Evolutionary conservation across 768 basidiomycete genomes (phyloP).

Genomic region (Mycena venus): DNA sequence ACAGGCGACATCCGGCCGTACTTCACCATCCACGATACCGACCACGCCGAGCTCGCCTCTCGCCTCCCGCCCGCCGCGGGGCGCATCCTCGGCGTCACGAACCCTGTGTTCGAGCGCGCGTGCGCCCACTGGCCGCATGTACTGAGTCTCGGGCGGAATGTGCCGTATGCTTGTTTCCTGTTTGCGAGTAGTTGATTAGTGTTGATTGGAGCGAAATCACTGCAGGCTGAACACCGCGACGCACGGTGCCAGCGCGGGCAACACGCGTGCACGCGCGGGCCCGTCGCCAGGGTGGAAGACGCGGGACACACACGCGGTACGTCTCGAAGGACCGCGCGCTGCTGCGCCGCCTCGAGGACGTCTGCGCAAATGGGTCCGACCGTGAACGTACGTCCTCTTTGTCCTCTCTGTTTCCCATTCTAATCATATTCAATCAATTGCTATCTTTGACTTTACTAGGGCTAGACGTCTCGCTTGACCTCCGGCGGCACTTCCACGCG

Average conservation of each 20-base stretch:
- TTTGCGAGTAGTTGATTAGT: slow-evolving; percentile 4
- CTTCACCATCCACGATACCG: slow-evolving; percentile 96
- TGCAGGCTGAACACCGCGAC: slow-evolving; percentile 35
- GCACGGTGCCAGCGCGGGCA: slow-evolving; percentile 29
- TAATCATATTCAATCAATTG: background rate
- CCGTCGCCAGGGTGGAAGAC: slow-evolving; percentile 83
- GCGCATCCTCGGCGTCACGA: slow-evolving; percentile 86
- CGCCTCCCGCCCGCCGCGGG: slow-evolving; percentile 85
- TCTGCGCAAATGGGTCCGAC: slow-evolving; percentile 60
- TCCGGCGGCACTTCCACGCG: slow-evolving; percentile 87
- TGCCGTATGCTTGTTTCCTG: slow-evolving; percentile 48
- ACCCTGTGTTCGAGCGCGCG: slow-evolving; percentile 85
- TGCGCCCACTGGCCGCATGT: slow-evolving; percentile 91
- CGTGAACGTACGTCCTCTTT: slow-evolving; percentile 61
- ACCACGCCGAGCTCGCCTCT: slow-evolving; percentile 81
- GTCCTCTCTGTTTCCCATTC: background rate
- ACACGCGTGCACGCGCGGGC: slow-evolving; percentile 54
- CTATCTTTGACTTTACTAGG: slow-evolving; percentile 50
- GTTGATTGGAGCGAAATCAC: slow-evolving; percentile 29
- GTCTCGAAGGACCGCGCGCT: slow-evolving; percentile 87
- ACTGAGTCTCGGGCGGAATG: slow-evolving; percentile 72
- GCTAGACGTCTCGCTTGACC: slow-evolving; percentile 70
- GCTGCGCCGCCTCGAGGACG: slow-evolving; percentile 79
- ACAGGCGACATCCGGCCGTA: slow-evolving; percentile 89
- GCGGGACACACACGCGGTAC: slow-evolving; percentile 82